phyloP scores from a whole-genome alignment of 768 basidiomycete genomes.

The Naematelia aurantialba region DNA sequence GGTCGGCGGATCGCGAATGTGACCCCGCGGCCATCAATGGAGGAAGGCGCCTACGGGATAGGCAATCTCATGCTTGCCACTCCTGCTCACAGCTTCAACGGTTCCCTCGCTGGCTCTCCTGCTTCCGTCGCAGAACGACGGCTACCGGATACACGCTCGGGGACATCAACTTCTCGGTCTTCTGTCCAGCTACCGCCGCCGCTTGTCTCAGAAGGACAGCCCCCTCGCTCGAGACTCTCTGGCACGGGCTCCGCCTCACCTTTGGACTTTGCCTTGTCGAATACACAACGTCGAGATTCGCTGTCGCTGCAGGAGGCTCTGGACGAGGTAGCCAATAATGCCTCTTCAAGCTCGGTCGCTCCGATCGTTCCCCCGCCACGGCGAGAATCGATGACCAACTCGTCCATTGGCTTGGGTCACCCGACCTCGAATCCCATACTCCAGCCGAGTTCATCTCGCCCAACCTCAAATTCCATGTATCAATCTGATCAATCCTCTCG shows the following conservation, averaged over 20 bases:
- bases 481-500: not conserved
- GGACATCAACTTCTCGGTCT: not conserved
- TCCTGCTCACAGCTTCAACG: constrained; percentile 14
- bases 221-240: not conserved
- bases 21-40: constrained; percentile 30
- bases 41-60: constrained; percentile 27
- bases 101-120: constrained; percentile 1
- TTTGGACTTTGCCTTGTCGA: not conserved
- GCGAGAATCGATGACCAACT: not conserved
- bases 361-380: constrained; percentile 3
- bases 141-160: not conserved
- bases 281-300: constrained; percentile 1
- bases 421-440: constrained; percentile 18
- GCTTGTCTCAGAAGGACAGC: not conserved
- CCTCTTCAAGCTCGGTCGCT: not conserved
- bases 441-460: too few relatives aligned
- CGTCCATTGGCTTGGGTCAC: constrained; percentile 24
- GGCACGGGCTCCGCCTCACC: too few relatives aligned
- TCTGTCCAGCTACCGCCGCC: not conserved
- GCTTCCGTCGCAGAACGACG: not conserved
- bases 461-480: constrained; percentile 13
- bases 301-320: constrained; percentile 10
- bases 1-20: not conserved
- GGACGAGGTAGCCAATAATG: constrained; percentile 9
- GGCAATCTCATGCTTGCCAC: constrained; percentile 33